phyloP scores from a whole-genome alignment of 1,284 basidiomycete genomes.

The Austroboletus niveus region DNA sequence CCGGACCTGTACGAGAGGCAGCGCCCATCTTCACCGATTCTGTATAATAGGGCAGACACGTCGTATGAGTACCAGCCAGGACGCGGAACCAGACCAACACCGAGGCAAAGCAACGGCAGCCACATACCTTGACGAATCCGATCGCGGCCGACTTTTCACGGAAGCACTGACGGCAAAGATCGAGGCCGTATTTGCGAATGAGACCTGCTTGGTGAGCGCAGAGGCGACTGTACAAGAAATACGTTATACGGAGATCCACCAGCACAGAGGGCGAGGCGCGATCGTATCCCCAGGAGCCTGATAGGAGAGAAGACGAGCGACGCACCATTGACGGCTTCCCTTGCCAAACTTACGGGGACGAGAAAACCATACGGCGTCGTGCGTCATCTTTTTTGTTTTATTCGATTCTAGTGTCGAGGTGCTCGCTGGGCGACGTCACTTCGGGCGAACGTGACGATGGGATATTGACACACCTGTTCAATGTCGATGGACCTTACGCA shows the following conservation, averaged over 20 bases:
- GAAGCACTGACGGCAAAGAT: constrained; percentile 98
- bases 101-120: neutral
- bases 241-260: no score
- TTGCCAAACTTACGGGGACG: constrained; percentile 94
- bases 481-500: no score
- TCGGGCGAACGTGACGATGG: neutral
- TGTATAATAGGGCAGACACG: no score
- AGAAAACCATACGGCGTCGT: constrained; percentile 92
- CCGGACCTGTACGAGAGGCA: no score
- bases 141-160: constrained; percentile 92
- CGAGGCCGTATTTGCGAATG: constrained; percentile 92
- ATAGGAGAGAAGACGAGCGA: neutral
- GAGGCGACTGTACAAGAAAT: constrained; percentile 88
- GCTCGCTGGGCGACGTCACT: neutral
- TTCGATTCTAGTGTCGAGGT: neutral
- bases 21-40: constrained; percentile 19
- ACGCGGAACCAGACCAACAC: no score
- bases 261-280: neutral
- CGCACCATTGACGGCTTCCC: constrained; percentile 91
- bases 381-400: constrained; percentile 51
- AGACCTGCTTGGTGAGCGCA: constrained; percentile 96
- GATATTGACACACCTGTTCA: constrained; percentile 9
- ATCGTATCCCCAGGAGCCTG: neutral
- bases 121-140: constrained; percentile 87
- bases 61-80: neutral